Conservation (phyloP, 1,139 yeast species). For the Pichia sp. region DNA sequence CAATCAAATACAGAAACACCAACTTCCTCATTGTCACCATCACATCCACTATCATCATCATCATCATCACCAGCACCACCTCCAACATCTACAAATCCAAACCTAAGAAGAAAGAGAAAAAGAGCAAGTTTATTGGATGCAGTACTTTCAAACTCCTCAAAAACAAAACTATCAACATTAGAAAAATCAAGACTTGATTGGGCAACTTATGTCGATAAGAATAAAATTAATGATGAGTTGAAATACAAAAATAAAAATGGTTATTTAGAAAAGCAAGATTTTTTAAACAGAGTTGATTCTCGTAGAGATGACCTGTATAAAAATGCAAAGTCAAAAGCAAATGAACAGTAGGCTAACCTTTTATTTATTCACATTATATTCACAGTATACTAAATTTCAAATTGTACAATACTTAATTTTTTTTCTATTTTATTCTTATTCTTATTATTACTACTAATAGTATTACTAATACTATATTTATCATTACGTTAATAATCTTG, state of each 20-base stretch:
- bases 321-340: slow-evolving; percentile 11
- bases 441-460: not conserved
- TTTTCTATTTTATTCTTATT: not conserved
- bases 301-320: slow-evolving; percentile 12
- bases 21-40: not conserved
- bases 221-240: slow-evolving; percentile 78
- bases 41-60: not conserved
- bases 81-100: slow-evolving; percentile 16
- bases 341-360: not conserved
- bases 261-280: slow-evolving; percentile 85
- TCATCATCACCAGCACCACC: slow-evolving; percentile 11
- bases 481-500: not conserved
- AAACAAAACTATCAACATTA: slow-evolving; percentile 75
- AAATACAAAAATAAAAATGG: slow-evolving; percentile 71
- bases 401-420: not conserved
- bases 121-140: slow-evolving; percentile 75
- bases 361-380: not conserved
- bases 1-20: slow-evolving; percentile 6
- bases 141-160: slow-evolving; percentile 50
- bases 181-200: slow-evolving; percentile 93
- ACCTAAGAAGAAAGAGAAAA: slow-evolving; percentile 43
- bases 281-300: slow-evolving; percentile 65
- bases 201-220: slow-evolving; percentile 89
- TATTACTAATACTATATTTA: too few species aligned
- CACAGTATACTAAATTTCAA: not conserved